Evolutionary conservation across 305 asterid genomes (phyloP), one percentile per base, ranked within the genome.

Genomic region (Fraxinus paxiana): DNA sequence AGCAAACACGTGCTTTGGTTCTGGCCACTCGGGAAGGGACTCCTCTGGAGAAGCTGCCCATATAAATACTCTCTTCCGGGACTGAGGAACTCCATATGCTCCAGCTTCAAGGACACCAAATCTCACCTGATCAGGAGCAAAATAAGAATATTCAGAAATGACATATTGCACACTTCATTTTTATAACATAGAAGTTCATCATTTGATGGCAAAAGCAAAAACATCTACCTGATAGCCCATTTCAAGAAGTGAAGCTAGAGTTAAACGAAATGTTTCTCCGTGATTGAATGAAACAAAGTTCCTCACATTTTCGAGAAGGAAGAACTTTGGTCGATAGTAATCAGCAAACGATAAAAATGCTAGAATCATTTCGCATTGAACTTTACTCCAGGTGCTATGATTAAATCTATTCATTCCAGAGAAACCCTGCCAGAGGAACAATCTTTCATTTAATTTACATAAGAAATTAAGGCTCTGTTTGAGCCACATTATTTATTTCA

Each of bases 101-200:
- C 99, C 99, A 79, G 99, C 99, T 89, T 96, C 99, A 61, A 96
- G 97, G 83, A 96, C 88, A 43, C 98, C 99, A 87, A 92, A 96
- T 82, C 99, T 88, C 81, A 87, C 91, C 91, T 88, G 75, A 74
- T 10, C 80, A 82, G 22, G 31, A 77, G 48, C 79, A 65, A 46
- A 35, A 18, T 20, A 59, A 20, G 31, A 59, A 59, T 59, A 59
- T 63, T 69, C 73, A 46, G 26, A 28, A 26, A 6, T 17, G 69
- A 56, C 59, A 5, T 20, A 33, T 78, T 56, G 17, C 12, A 9
- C 69, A 20, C 69, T 20, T 59, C 30, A 59, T 59, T 59, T 20
- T 20, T 59, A 59, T 59, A 20, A 59, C 30, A 20, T 59, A 59
- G 69, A 59, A 5, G 33, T n/a, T 56, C 12, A 15, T 75, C 26